phyloP scores from a whole-genome alignment of 1,284 basidiomycete genomes.

The Butyriboletus pseudospeciosus region DNA sequence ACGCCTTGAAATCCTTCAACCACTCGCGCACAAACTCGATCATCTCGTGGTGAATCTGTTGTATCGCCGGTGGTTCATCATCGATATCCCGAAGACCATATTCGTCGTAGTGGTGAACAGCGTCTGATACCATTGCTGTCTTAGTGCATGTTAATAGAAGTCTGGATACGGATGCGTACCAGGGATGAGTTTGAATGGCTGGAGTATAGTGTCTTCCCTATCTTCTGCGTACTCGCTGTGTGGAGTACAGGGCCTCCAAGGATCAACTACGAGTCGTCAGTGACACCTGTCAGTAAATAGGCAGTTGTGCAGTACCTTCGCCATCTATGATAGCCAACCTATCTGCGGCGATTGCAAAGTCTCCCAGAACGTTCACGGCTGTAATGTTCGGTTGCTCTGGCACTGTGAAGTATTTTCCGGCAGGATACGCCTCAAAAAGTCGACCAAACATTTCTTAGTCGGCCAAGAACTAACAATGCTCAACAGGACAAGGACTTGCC shows the following conservation, averaged over 20 bases:
- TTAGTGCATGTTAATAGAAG: background rate
- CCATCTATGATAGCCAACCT: slow-evolving; percentile 85
- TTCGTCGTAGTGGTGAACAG: slow-evolving; percentile 90
- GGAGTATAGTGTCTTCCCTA: slow-evolving; percentile 65
- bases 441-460: background rate
- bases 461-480: background rate
- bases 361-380: slow-evolving; percentile 74
- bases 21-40: slow-evolving; percentile 78
- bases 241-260: slow-evolving; percentile 86
- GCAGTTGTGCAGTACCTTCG: slow-evolving; percentile 47
- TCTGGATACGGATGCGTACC: slow-evolving; percentile 41
- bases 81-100: slow-evolving; percentile 66
- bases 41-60: slow-evolving; percentile 76
- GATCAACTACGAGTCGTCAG: slow-evolving; percentile 57
- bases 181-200: slow-evolving; percentile 88
- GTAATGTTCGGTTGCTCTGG: slow-evolving; percentile 74
- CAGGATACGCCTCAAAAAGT: slow-evolving; percentile 62
- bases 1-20: slow-evolving; percentile 60
- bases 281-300: background rate
- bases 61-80: slow-evolving; percentile 76
- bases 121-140: slow-evolving; percentile 43
- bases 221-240: slow-evolving; percentile 73
- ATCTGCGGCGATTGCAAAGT: slow-evolving; percentile 70
- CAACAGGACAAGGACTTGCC: slow-evolving; percentile 31
- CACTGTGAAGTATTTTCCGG: slow-evolving; percentile 70